Evolutionary conservation across 345 rosid genomes (phyloP).

Genomic region (Gossypioides kirkii): DNA sequence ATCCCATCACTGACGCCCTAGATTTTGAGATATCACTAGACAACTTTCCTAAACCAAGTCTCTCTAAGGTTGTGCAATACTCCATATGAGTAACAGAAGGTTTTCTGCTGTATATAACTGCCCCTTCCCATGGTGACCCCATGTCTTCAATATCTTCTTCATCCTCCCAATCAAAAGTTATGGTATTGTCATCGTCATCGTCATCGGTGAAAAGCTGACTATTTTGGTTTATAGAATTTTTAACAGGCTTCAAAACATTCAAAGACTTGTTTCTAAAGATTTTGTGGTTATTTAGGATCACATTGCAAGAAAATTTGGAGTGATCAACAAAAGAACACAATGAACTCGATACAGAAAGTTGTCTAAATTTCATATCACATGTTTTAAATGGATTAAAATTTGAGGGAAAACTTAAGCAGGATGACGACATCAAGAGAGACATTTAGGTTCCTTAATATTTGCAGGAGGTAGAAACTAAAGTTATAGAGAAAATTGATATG

Average conservation of each 20-base stretch:
- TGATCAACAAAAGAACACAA: conserved; percentile 7
- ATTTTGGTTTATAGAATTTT: conserved; percentile 23
- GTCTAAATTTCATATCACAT: conserved; percentile 12
- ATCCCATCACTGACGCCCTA: conserved; percentile 79
- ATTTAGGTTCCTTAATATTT: conserved; percentile 22
- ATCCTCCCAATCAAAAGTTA: conserved; percentile 57
- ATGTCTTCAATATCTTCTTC: conserved; percentile 40
- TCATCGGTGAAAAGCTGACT: conserved; percentile 31
- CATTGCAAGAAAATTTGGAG: conserved; percentile 11
- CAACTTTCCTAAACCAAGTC: conserved; percentile 74
- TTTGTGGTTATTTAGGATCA: conserved; percentile 4
- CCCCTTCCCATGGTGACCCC: conserved; percentile 90
- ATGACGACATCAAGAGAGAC: conserved; percentile 35
- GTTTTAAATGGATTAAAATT: conserved; percentile 11
- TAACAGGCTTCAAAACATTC: conserved; percentile 20
- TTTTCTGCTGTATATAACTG: conserved; percentile 68
- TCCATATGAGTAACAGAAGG: conserved; percentile 68
- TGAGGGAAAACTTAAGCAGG: conserved; percentile 23
- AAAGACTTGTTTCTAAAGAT: conserved; percentile 13
- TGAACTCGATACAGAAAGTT: conserved; percentile 13
- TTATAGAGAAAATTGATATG: background rate
- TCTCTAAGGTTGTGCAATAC: conserved; percentile 86
- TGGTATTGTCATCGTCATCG: conserved; percentile 23
- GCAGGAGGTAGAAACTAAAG: no score
- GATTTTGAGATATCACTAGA: conserved; percentile 63